Conservation (phyloP, 441 rosid genomes). For the Euphorbia celastroides region DNA sequence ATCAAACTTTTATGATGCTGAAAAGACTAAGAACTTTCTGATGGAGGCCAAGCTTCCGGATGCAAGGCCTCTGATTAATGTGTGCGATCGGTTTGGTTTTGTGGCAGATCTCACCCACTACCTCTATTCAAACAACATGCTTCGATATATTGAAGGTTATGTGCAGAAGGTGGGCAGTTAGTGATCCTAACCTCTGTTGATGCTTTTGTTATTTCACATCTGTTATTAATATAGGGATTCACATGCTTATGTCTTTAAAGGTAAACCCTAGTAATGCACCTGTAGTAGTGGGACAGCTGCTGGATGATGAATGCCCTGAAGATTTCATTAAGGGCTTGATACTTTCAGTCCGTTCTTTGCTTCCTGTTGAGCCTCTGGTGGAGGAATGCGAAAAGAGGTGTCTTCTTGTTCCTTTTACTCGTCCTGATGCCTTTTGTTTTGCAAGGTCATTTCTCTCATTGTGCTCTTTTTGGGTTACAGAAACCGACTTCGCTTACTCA, state of each 20-base stretch:
- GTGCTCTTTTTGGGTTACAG: slow-evolving; percentile 31
- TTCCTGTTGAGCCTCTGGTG: slow-evolving; percentile 97
- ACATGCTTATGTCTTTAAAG: slow-evolving; percentile 32
- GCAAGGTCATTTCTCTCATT: slow-evolving; percentile 14
- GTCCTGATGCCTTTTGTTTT: slow-evolving; percentile 5
- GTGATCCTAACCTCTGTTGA: background rate
- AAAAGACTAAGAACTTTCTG: slow-evolving; percentile 89
- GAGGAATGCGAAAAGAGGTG: slow-evolving; percentile 99
- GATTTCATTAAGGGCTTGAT: slow-evolving; percentile 88
- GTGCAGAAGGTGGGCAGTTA: slow-evolving; percentile 78
- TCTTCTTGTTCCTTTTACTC: slow-evolving; percentile 2
- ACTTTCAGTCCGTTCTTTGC: slow-evolving; percentile 98
- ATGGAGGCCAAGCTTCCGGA: slow-evolving; percentile 98
- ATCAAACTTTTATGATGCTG: slow-evolving; percentile 90
- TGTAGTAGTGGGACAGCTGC: slow-evolving; percentile 85
- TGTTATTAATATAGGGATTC: slow-evolving; percentile 6
- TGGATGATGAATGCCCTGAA: slow-evolving; percentile 95
- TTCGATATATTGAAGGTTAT: slow-evolving; percentile 97
- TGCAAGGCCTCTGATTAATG: slow-evolving; percentile 91
- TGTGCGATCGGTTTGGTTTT: slow-evolving; percentile 95
- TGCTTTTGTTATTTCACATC: background rate
- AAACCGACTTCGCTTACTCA: slow-evolving; percentile 97
- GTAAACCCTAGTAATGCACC: slow-evolving; percentile 94
- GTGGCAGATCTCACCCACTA: slow-evolving; percentile 98
- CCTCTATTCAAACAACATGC: slow-evolving; percentile 96